Conservation (phyloP, 495 filamentous ascomycete genomes). For the Aspergillus funiculosus region DNA sequence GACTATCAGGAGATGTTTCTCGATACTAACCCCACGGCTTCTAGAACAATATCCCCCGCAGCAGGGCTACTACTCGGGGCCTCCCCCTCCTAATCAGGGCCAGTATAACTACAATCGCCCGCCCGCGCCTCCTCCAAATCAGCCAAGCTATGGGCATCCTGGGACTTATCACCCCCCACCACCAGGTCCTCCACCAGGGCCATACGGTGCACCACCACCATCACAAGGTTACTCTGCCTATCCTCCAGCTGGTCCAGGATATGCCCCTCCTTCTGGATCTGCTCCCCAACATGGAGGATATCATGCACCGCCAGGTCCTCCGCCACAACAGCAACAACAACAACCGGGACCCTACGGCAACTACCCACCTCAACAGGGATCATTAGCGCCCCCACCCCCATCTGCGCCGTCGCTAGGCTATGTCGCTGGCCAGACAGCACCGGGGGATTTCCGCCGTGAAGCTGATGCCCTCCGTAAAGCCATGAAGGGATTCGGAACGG, state of each 20-base stretch:
- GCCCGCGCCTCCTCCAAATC: constrained; percentile 28
- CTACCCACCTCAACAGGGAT: constrained; percentile 4
- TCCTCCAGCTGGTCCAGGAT: constrained; percentile 13
- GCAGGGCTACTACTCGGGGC: constrained; percentile 21
- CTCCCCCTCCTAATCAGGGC: background rate
- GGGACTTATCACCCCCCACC: too few relatives aligned
- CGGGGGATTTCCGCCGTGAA: constrained; percentile 57
- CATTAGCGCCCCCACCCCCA: constrained; percentile 22
- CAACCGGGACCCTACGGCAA: constrained; percentile 14
- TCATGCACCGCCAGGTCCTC: constrained; percentile 19
- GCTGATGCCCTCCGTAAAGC: constrained; percentile 67
- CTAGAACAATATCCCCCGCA: constrained; percentile 8
- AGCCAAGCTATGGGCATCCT: constrained; percentile 23
- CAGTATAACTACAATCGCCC: constrained; percentile 9
- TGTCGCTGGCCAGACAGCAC: constrained; percentile 53
- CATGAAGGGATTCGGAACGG: constrained; percentile 89
- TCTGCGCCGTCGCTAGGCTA: constrained; percentile 58
- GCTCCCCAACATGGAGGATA: constrained; percentile 3
- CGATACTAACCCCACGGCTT: background rate
- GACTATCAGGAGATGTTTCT: background rate
- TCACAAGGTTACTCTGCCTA: constrained; percentile 9
- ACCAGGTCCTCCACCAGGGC: constrained; percentile 29
- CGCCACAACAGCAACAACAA: constrained; percentile 11
- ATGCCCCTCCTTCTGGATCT: constrained; percentile 12
- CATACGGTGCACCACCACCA: constrained; percentile 36